These are phyloP conservation scores for Ocimum tenuiflorum DNA, from an alignment of 257 asterid species.

Conservation along the genomic window DNA sequence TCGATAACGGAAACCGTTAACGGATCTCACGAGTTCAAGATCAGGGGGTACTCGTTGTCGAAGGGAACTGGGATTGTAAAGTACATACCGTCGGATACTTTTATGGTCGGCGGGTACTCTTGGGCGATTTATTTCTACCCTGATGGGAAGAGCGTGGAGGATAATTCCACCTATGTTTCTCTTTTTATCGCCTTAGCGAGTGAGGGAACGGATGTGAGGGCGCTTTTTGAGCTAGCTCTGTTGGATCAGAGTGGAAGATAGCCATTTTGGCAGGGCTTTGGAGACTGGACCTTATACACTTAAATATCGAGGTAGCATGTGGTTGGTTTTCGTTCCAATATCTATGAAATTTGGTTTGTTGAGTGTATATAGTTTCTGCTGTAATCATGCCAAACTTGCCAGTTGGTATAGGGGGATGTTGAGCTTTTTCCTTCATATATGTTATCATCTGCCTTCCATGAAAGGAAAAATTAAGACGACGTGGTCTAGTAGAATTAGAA, in stretches of 20 bases:
- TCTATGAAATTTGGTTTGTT: background rate
- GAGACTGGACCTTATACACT: conserved; percentile 94
- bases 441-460: background rate
- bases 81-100: conserved; percentile 72
- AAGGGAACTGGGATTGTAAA: conserved; percentile 93
- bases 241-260: conserved; percentile 90
- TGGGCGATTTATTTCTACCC: conserved; percentile 98
- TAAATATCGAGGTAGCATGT: conserved; percentile 95
- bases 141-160: conserved; percentile 88
- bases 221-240: conserved; percentile 86
- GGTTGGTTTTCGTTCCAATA: conserved; percentile 40
- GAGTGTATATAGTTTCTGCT: background rate
- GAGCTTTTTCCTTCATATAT: background rate
- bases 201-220: conserved; percentile 88
- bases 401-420: background rate
- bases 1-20: conserved; percentile 78
- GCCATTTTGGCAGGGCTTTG: conserved; percentile 89
- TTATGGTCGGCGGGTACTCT: conserved; percentile 76
- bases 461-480: background rate
- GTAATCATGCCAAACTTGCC: background rate
- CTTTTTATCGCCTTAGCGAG: conserved; percentile 84
- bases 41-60: conserved; percentile 65
- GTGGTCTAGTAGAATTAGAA: background rate
- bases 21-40: conserved; percentile 77
- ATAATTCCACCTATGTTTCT: conserved; percentile 69